Percentiles rank a stretch among this genome's conserved stretches.
Evolutionary conservation across 495 filamentous ascomycete genomes (phyloP).

Genomic region (Schizothecium vesticola): DNA sequence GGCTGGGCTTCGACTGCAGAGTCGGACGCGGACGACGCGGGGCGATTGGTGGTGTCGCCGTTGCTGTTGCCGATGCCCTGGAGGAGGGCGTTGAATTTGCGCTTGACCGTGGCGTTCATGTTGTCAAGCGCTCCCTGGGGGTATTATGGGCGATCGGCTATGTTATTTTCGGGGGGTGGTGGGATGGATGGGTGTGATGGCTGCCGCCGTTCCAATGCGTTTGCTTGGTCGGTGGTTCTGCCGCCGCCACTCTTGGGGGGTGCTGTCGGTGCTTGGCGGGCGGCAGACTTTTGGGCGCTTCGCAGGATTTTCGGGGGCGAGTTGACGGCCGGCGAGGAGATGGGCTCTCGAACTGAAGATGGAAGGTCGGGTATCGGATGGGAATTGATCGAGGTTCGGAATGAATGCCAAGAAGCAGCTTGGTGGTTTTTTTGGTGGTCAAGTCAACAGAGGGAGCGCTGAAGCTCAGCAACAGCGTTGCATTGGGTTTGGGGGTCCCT

Average conservation of each 20-base stretch:
- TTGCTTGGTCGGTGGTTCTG: neutral
- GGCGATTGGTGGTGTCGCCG: slow-evolving; percentile 7
- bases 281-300: neutral
- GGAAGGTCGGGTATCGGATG: neutral
- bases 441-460: slow-evolving; percentile 8
- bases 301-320: neutral
- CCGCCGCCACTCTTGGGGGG: neutral
- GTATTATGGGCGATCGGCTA: neutral
- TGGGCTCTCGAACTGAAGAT: neutral
- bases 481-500: neutral
- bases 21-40: slow-evolving; percentile 12
- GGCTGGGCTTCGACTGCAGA: slow-evolving; percentile 13
- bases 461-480: neutral
- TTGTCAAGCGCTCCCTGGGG: neutral
- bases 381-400: neutral
- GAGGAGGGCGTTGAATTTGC: slow-evolving; percentile 53
- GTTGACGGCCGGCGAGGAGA: neutral
- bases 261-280: neutral
- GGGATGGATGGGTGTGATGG: slow-evolving; percentile 1
- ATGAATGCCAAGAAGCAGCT: neutral
- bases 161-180: neutral
- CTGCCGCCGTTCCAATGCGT: neutral
- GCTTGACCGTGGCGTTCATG: slow-evolving; percentile 52
- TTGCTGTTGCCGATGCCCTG: slow-evolving; percentile 43
- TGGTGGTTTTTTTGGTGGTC: neutral